These are phyloP conservation scores for Globisporangium cystogenes DNA, from an alignment of 352 stramenopile genomes.

Conservation along the genomic window DNA sequence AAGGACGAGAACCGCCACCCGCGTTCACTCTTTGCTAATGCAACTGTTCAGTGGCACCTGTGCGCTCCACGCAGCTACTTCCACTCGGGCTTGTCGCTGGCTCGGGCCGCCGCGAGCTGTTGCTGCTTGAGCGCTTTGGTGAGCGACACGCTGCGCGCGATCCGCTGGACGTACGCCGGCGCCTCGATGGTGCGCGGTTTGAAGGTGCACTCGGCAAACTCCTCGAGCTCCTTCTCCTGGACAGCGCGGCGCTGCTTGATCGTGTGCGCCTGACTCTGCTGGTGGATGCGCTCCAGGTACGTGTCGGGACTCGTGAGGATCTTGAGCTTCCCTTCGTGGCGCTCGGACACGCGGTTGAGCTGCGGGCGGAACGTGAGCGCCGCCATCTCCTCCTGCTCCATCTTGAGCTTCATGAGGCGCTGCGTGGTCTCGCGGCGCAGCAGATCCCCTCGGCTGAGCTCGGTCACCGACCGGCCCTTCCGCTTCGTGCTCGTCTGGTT, in stretches of 20 bases:
- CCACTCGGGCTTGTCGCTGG: slow-evolving; percentile 57
- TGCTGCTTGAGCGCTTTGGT: slow-evolving; percentile 64
- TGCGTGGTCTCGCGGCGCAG: slow-evolving; percentile 72
- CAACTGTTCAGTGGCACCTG: neutral
- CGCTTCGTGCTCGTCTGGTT: slow-evolving; percentile 63
- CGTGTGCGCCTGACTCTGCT: slow-evolving; percentile 66
- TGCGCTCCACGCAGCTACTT: slow-evolving; percentile 28
- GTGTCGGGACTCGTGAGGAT: slow-evolving; percentile 75
- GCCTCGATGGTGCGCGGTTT: slow-evolving; percentile 80
- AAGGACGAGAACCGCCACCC: neutral
- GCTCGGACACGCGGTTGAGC: slow-evolving; percentile 62
- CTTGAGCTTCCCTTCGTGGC: slow-evolving; percentile 68
- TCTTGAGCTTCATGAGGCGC: slow-evolving; percentile 81
- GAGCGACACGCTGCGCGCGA: slow-evolving; percentile 68
- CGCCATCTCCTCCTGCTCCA: slow-evolving; percentile 85
- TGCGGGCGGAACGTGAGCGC: slow-evolving; percentile 74
- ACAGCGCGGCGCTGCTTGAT: slow-evolving; percentile 70
- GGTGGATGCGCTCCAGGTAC: slow-evolving; percentile 76
- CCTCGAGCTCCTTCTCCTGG: slow-evolving; percentile 75
- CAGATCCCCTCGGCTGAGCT: slow-evolving; percentile 73
- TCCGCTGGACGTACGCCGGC: slow-evolving; percentile 77
- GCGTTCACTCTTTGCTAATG: neutral
- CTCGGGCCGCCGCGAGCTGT: slow-evolving; percentile 31
- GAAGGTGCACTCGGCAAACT: slow-evolving; percentile 85
- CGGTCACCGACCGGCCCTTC: slow-evolving; percentile 61